Conservation (phyloP, 2,329 filamentous ascomycete species). For the Phialemonium atrogriseum region DNA sequence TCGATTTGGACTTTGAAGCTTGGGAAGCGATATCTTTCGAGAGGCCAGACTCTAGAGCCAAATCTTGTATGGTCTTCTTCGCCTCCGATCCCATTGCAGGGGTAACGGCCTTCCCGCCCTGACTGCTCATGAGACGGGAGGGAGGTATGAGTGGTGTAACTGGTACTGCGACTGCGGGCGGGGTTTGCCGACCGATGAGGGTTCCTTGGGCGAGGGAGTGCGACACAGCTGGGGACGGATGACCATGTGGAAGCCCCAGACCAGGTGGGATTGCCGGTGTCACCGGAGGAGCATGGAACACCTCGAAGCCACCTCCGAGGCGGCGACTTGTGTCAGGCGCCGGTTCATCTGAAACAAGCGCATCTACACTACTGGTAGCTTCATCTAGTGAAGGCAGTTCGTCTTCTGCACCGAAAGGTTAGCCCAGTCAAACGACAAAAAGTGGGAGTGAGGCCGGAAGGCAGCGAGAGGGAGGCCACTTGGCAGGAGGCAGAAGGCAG, state of each 20-base stretch:
- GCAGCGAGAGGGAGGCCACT: conserved; percentile 11
- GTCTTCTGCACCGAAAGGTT: conserved; percentile 47
- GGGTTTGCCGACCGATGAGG: conserved; percentile 13
- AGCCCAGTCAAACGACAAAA: conserved; percentile 23
- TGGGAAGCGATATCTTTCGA: conserved; percentile 35
- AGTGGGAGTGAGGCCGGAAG: conserved; percentile 6
- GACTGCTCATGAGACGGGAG: conserved; percentile 14
- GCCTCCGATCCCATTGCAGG: conserved; percentile 12
- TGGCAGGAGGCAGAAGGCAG: conserved; percentile 5
- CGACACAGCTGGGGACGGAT: conserved; percentile 23
- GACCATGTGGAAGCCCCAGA: conserved; percentile 28
- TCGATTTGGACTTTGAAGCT: conserved; percentile 23
- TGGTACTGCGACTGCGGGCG: conserved; percentile 21
- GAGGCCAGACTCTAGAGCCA: conserved; percentile 36
- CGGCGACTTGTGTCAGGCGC: conserved; percentile 18
- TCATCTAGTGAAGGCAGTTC: conserved; percentile 53
- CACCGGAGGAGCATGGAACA: conserved; percentile 13
- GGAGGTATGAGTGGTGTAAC: conserved; percentile 15
- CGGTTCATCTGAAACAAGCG: conserved; percentile 56
- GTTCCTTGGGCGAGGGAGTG: conserved; percentile 11
- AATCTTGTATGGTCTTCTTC: conserved; percentile 27
- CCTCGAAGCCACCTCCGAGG: conserved; percentile 17
- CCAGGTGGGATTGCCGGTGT: conserved; percentile 39
- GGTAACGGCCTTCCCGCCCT: conserved; percentile 14
- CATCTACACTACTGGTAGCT: conserved; percentile 56